Evolutionary conservation across 1,284 basidiomycete species (phyloP), one percentile per base, ranked within the genome.

Genomic region (Sphaerobolus stellatus): DNA sequence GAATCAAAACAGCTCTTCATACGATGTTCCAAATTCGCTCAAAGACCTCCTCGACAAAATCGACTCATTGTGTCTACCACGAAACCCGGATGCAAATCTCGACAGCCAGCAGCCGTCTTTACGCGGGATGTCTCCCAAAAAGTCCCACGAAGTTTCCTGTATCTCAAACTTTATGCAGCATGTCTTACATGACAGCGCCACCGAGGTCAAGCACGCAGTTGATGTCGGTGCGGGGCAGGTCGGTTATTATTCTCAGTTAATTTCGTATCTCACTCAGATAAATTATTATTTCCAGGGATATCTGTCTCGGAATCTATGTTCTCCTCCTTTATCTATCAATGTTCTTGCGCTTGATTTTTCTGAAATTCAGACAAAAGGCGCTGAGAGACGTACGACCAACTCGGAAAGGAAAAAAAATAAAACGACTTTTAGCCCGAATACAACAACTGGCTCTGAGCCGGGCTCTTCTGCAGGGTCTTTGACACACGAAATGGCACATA

Each of bases 211-310:
- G 49, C 74, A 78, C 58, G 68, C 68, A 7, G 77, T 82, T 9
- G 80, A 82, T 52, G 68, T 82, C 18, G 80, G 80, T 27, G 76
- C 81, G 14, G 80, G 80, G 18, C 81, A 81, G 63, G 79, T 81
- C 56, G 53, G 73, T 68, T 16, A 52, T 27, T 14, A 48, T 24
- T 30, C 8, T 43, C 16, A 48, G 18, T 31, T 20, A 54, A 54
- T 20, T 7, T 43, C 36, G 58, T 24, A 18, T 45, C 24, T 31
- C 47, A 6, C 50, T 57, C 30, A 36, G 30, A 31, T 38, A n/a
- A n/a, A n/a, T n/a, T n/a, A n/a, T 50, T 20, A 18, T 7, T 50
- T 28, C 8, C 52, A 81, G 78, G 79, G 75, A 9, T 79, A 81
- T 62, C 63, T 82, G n/a, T 77, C 79, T 14, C 69, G 79, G 27